Percentiles rank a stretch among this genome's conserved stretches.
Evolutionary conservation across 331 rosid genomes (phyloP).

Genomic region (Phaseolus coccineus): DNA sequence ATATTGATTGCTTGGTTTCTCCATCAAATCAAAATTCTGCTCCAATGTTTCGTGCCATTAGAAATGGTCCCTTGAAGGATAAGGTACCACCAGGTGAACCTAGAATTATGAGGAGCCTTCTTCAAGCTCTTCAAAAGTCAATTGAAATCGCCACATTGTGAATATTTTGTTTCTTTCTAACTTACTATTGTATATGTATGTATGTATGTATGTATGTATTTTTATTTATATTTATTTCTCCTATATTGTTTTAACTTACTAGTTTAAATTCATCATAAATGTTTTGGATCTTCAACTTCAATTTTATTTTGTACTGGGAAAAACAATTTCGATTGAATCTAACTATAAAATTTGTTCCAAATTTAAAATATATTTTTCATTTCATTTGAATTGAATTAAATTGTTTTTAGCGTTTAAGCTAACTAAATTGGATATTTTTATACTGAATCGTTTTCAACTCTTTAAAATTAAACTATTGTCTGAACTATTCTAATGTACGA

Average conservation of each 20-base stretch:
- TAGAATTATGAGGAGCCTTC: conserved; percentile 92
- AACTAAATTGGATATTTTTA: too few relatives aligned
- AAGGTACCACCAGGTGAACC: conserved; percentile 84
- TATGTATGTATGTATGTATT: too few relatives aligned
- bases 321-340: too few relatives aligned
- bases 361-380: too few relatives aligned
- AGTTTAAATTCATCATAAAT: neutral
- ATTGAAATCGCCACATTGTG: conserved; percentile 75
- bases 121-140: conserved; percentile 79
- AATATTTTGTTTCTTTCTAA: conserved; percentile 26
- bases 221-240: neutral
- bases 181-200: neutral
- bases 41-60: conserved; percentile 83
- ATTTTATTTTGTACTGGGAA: too few relatives aligned
- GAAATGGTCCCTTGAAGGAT: conserved; percentile 80
- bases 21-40: conserved; percentile 65
- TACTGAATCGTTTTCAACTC: too few relatives aligned
- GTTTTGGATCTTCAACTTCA: too few relatives aligned
- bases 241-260: neutral
- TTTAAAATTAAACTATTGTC: too few relatives aligned
- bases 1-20: conserved; percentile 85
- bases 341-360: too few relatives aligned
- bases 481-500: too few relatives aligned
- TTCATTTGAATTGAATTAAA: too few relatives aligned
- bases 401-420: too few relatives aligned